phyloP scores from a whole-genome alignment of 208 protist genomes.

The Kentomonas sorsogonicus region DNA sequence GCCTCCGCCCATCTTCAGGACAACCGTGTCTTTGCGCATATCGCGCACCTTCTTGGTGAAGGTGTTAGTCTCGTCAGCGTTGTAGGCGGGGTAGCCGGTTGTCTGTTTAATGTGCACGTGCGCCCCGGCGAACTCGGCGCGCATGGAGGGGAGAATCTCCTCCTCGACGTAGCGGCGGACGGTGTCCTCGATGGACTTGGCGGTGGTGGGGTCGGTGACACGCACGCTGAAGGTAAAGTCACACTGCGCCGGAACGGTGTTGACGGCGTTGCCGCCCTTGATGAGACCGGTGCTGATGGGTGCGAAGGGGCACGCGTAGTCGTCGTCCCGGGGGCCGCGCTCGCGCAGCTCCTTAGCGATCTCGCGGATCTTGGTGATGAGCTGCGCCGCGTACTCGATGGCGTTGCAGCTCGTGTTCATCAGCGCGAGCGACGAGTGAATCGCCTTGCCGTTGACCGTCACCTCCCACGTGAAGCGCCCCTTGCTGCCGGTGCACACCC shows the following conservation, averaged over 20 bases:
- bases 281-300: constrained; percentile 30
- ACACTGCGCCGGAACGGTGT: constrained; percentile 57
- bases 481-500: constrained; percentile 27
- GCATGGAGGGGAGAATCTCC: constrained; percentile 28
- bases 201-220: constrained; percentile 21
- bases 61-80: constrained; percentile 24
- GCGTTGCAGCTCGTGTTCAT: constrained; percentile 37
- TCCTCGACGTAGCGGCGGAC: constrained; percentile 33
- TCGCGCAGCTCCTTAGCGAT: constrained; percentile 22
- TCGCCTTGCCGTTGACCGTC: constrained; percentile 35
- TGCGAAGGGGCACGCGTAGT: constrained; percentile 26
- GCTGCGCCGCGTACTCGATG: constrained; percentile 32
- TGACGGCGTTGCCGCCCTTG: constrained; percentile 36
- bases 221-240: constrained; percentile 33
- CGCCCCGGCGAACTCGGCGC: constrained; percentile 36
- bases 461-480: constrained; percentile 21
- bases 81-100: constrained; percentile 20
- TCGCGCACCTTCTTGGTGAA: constrained; percentile 29
- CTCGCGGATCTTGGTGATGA: constrained; percentile 31
- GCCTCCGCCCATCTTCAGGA: constrained; percentile 1
- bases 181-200: constrained; percentile 16
- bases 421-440: constrained; percentile 43
- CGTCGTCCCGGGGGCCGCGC: constrained; percentile 11
- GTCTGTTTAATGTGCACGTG: constrained; percentile 14
- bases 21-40: too few species aligned